Evolutionary conservation across 441 rosid genomes (phyloP).

Genomic region (Dalechampia spathulata): DNA sequence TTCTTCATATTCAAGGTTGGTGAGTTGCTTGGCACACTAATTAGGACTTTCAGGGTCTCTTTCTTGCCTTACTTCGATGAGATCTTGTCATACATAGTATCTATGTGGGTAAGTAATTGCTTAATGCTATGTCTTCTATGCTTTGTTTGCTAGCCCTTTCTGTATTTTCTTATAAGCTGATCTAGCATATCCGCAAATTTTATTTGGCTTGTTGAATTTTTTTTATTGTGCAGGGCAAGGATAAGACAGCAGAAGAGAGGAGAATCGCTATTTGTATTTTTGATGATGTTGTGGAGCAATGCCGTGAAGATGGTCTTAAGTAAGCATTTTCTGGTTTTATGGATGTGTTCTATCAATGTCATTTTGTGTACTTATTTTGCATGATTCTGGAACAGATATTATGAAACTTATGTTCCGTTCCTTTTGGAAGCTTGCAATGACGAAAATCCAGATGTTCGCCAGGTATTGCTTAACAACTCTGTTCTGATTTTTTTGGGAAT

Average conservation of each 20-base stretch:
- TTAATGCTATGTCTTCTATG: neutral
- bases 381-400: conserved; percentile 50
- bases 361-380: conserved; percentile 7
- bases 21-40: conserved; percentile 81
- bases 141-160: neutral
- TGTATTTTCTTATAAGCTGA: neutral
- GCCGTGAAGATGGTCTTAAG: conserved; percentile 91
- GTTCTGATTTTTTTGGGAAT: neutral
- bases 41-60: conserved; percentile 70
- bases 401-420: conserved; percentile 90
- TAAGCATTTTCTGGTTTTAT: conserved; percentile 25
- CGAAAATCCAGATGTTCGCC: conserved; percentile 87
- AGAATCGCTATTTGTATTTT: conserved; percentile 98
- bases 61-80: conserved; percentile 89
- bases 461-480: conserved; percentile 32
- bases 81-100: conserved; percentile 73
- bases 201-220: neutral
- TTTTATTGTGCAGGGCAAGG: conserved; percentile 58
- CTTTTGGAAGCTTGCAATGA: conserved; percentile 98
- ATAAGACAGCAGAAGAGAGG: conserved; percentile 98
- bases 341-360: neutral
- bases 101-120: conserved; percentile 81
- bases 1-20: conserved; percentile 51
- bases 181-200: neutral
- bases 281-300: conserved; percentile 98